Evolutionary conservation across 148 eudicot species (phyloP), one percentile per base, ranked within the genome.

Genomic region (Suaeda aralocaspica): DNA sequence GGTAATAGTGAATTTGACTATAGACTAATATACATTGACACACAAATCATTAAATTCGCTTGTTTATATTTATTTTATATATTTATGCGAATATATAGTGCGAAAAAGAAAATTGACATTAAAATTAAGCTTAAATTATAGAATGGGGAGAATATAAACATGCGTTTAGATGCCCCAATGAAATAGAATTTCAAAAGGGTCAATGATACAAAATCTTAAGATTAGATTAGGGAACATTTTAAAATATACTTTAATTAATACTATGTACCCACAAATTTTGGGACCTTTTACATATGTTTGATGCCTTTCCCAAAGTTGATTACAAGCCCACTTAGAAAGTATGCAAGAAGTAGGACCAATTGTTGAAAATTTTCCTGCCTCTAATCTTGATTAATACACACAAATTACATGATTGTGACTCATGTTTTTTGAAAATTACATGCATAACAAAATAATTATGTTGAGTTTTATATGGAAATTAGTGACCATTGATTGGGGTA

Each of bases 301-400:
- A 53, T 53, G 10, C 58, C 28, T 22, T 52, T 53, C 58, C 58
- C 58, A 53, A 22, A 22, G 58, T 53, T 53, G 58, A 53, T 53
- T 24, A 28, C 58, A 53, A 53, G 0, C 22, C 30, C 58, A 10
- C 58, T 22, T 8, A 53, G 3, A 22, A 53, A 53, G 10, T 5
- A 24, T 22, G 56, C 56, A 53, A 53, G 41, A 8, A 36, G 58
- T 53, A 53, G 29, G 58, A 53, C 29, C 58, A 22, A 53, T 53
- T 9, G 58, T 24, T 24, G 58, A 53, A 53, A 21, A n/a, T 22
- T 22, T 53, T 53, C 8, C 29, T 3, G 41, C 5, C 14, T 22
- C 2, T 51, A 10, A 0, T 51, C n/a, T 51, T 24, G 58, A 3
- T 25, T 22, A 53, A 21, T n/a, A n/a, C 58, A 24, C 58, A 53